phyloP scores from a whole-genome alignment of 2,329 filamentous ascomycete species.

The Exophiala phaeomuriformis region DNA sequence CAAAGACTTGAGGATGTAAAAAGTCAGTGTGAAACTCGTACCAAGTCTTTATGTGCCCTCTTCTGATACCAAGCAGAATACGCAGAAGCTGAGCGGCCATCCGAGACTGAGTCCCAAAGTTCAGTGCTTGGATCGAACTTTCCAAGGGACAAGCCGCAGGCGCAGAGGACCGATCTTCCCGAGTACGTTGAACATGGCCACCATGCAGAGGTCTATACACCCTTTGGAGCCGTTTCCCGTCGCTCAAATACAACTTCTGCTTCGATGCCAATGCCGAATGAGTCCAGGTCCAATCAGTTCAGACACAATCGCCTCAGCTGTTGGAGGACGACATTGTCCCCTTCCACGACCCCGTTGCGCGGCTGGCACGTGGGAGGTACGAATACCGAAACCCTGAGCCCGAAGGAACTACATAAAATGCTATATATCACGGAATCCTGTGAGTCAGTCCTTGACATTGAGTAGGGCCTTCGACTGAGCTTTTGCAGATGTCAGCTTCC shows the following conservation, averaged over 20 bases:
- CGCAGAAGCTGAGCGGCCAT: constrained; percentile 1
- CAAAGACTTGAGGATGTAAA: constrained; percentile 5
- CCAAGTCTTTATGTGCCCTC: neutral
- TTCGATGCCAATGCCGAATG: neutral
- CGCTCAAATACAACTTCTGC: neutral
- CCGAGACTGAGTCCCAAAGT: neutral
- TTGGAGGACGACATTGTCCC: neutral
- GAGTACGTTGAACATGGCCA: neutral
- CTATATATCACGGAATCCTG: constrained; percentile 5
- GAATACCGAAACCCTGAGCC: neutral
- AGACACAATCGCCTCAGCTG: neutral
- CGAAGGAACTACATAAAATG: constrained; percentile 5
- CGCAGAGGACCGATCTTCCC: neutral
- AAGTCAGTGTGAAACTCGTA: neutral
- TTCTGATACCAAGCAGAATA: constrained; percentile 3
- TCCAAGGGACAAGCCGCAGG: neutral
- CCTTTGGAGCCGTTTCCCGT: neutral
- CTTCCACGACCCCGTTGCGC: neutral
- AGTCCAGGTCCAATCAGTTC: neutral
- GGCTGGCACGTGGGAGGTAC: constrained; percentile 2
- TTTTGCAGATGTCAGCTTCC: constrained; percentile 1
- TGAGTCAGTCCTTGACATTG: neutral
- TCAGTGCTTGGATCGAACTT: neutral
- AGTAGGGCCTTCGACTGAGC: neutral
- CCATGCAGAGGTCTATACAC: neutral